Evolutionary conservation across 441 rosid species (phyloP).

Genomic region (Corymbia calophylla): DNA sequence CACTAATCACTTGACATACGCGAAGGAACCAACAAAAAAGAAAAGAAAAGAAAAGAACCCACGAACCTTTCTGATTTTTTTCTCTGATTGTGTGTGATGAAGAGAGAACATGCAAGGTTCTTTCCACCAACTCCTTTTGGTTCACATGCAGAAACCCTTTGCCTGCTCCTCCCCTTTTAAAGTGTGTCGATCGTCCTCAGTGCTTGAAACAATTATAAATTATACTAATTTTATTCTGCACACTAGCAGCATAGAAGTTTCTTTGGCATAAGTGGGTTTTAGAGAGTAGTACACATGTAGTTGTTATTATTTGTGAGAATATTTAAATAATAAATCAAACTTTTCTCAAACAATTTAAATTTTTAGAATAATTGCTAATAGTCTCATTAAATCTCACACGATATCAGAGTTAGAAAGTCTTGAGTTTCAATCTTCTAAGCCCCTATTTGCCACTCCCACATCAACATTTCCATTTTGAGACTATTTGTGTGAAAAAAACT

Average conservation of each 20-base stretch:
- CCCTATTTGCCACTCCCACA: not conserved
- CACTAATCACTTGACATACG: not conserved
- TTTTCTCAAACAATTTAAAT: no score
- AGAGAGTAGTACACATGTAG: not conserved
- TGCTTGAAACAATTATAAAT: not conserved
- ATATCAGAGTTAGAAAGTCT: no score
- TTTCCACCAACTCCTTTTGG: not conserved
- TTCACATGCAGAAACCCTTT: not conserved
- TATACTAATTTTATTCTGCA: not conserved
- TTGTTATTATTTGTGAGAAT: not conserved
- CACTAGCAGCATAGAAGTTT: not conserved
- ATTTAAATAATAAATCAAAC: no score
- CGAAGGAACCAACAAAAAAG: not conserved
- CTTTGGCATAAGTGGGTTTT: not conserved
- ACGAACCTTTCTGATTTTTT: not conserved
- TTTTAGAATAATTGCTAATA: no score
- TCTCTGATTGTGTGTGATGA: not conserved
- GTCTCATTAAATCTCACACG: no score
- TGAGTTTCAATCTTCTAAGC: not conserved
- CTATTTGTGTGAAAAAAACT: not conserved
- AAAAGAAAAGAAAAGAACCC: not conserved
- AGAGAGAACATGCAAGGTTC: not conserved
- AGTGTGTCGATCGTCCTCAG: not conserved
- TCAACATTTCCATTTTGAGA: not conserved
- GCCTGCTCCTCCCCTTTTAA: not conserved